Evolutionary conservation across 192 early-diverging fungal species (phyloP).

Genomic region (Podila epicladia): DNA sequence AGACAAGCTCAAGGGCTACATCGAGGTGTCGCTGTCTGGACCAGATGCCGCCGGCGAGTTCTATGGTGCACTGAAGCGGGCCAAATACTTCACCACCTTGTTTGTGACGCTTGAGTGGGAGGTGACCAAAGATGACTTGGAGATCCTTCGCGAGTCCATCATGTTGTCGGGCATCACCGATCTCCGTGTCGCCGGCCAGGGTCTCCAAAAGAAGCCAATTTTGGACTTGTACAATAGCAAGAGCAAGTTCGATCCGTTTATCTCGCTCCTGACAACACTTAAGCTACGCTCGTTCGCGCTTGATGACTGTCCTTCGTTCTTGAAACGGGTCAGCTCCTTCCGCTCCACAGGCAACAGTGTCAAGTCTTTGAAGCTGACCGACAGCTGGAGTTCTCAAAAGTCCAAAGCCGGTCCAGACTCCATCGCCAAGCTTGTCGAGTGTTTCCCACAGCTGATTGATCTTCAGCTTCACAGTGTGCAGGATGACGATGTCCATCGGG

Average conservation of each 20-base stretch:
- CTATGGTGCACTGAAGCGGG: not conserved
- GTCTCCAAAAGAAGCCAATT: not conserved
- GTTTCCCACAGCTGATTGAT: not conserved
- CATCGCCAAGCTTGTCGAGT: not conserved
- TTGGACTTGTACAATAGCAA: not conserved
- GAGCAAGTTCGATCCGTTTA: not conserved
- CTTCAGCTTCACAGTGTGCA: not conserved
- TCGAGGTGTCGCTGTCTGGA: not conserved
- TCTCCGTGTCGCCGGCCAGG: not conserved
- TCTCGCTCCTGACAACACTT: not conserved
- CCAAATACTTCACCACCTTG: not conserved
- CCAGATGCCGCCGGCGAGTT: not conserved
- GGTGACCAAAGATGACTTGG: not conserved
- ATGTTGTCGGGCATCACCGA: not conserved
- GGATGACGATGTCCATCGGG: not conserved
- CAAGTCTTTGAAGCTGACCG: not conserved
- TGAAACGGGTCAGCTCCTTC: conserved; percentile 2
- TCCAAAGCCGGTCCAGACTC: not conserved
- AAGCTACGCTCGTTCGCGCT: not conserved
- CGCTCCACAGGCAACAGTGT: not conserved
- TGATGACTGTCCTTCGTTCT: not conserved
- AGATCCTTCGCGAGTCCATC: not conserved
- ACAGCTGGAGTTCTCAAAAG: not conserved
- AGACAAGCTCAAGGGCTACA: not conserved
- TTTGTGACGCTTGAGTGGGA: not conserved